A percentile compares a stretch with the other conserved stretches of the same genome.
Conservation (phyloP, 306 rosid species). For the Vachellia collinsii region DNA sequence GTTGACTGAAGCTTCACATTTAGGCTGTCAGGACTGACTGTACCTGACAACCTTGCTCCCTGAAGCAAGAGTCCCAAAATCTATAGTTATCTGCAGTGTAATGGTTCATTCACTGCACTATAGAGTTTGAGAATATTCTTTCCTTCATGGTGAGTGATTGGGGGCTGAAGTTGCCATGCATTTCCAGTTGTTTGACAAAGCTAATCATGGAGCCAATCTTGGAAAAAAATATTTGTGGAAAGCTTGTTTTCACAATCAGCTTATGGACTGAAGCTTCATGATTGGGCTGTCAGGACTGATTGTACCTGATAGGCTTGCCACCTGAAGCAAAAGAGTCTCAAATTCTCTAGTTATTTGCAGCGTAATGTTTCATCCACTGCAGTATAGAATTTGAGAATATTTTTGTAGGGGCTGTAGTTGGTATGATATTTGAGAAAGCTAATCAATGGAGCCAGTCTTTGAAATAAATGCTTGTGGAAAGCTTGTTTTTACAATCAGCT, state of each 20-base stretch:
- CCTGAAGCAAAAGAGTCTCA: slow-evolving; percentile 17
- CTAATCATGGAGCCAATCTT: neutral
- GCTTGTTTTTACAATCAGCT: neutral
- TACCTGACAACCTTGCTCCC: slow-evolving; percentile 25
- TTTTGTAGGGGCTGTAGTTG: neutral
- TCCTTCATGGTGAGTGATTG: neutral
- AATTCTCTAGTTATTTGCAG: slow-evolving; percentile 1
- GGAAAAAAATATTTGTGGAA: neutral
- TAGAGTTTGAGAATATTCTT: slow-evolving; percentile 13
- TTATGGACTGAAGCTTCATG: slow-evolving; percentile 6
- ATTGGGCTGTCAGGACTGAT: slow-evolving; percentile 9
- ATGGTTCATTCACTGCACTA: slow-evolving; percentile 2
- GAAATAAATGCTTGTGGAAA: neutral
- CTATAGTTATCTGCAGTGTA: slow-evolving; percentile 2
- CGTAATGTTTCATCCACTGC: slow-evolving; percentile 7
- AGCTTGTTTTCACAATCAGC: neutral
- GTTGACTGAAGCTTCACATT: slow-evolving; percentile 4
- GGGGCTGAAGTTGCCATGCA: neutral
- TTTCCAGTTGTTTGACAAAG: neutral
- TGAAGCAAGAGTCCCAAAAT: slow-evolving; percentile 15
- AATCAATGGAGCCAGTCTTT: neutral
- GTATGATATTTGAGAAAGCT: neutral
- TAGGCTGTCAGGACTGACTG: slow-evolving; percentile 20
- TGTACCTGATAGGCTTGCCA: slow-evolving; percentile 17
- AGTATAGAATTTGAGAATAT: neutral